Evolutionary conservation across 345 rosid species (phyloP).

Genomic region (Sonneratia alba): DNA sequence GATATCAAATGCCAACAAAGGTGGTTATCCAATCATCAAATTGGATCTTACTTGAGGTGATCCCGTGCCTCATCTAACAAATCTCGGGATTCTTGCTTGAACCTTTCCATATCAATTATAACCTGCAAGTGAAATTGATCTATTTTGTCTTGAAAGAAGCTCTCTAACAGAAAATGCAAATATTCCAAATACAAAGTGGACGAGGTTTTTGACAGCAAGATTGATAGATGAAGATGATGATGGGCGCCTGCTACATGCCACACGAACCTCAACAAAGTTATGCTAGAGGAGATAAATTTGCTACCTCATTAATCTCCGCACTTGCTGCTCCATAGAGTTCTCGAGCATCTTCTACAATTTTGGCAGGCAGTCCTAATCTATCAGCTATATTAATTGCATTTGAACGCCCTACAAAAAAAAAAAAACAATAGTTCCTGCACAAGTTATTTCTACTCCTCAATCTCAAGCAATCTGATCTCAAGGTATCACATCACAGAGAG

Average conservation of each 20-base stretch:
- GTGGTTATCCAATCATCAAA: too few species aligned
- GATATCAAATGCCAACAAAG: too few species aligned
- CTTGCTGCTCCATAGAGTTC: constrained; percentile 67
- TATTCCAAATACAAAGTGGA: neutral
- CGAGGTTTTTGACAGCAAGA: neutral
- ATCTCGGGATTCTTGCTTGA: constrained; percentile 40
- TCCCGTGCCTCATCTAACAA: too few species aligned
- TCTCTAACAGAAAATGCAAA: neutral
- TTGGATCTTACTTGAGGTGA: too few species aligned
- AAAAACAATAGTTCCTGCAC: neutral
- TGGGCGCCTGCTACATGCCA: neutral
- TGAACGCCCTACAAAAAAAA: constrained; percentile 56
- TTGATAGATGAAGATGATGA: neutral
- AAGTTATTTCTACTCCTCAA: neutral
- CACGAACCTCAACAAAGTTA: neutral
- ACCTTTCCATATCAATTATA: constrained; percentile 74
- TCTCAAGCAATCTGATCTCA: neutral
- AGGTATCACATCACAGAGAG: neutral
- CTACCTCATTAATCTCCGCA: constrained; percentile 79
- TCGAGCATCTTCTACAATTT: constrained; percentile 43
- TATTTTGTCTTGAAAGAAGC: constrained; percentile 1
- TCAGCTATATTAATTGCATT: constrained; percentile 86
- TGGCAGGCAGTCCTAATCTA: constrained; percentile 60
- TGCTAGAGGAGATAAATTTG: neutral
- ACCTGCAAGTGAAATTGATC: constrained; percentile 28